These are phyloP conservation scores for Aristolochia californica DNA, from an alignment of 164 flowering plant species.

Conservation along the genomic window DNA sequence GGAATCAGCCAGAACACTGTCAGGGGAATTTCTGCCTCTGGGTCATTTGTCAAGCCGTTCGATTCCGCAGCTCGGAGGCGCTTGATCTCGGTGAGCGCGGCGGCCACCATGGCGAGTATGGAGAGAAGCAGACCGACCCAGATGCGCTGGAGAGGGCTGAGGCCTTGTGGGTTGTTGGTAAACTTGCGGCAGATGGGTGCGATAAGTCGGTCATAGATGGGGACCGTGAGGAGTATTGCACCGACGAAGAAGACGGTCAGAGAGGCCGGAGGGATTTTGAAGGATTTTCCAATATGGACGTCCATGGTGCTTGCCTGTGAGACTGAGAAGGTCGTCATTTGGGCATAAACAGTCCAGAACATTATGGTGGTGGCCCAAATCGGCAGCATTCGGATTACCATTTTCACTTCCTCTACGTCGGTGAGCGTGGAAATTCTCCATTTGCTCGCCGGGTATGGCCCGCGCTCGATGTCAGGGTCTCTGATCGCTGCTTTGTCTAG, in stretches of 20 bases:
- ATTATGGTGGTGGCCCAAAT: conserved; percentile 84
- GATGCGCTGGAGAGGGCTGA: conserved; percentile 59
- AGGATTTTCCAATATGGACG: conserved; percentile 48
- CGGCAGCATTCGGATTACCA: conserved; percentile 42
- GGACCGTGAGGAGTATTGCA: conserved; percentile 67
- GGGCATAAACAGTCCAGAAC: conserved; percentile 86
- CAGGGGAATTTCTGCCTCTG: conserved; percentile 31
- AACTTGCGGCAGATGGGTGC: conserved; percentile 29
- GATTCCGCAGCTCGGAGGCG: conserved; percentile 30
- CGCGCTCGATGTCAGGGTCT: conserved; percentile 5
- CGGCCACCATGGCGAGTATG: conserved; percentile 51
- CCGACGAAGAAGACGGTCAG: conserved; percentile 72
- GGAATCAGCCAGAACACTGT: conserved; percentile 69
- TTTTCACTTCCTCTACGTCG: conserved; percentile 34
- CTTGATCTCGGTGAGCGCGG: conserved; percentile 55
- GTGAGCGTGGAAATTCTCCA: conserved; percentile 40
- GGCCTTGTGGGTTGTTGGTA: conserved; percentile 48
- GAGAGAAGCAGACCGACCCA: conserved; percentile 63
- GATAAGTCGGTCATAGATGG: conserved; percentile 53
- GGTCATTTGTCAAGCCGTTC: conserved; percentile 26
- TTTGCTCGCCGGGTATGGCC: conserved; percentile 5
- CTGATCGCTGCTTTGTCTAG: conserved; percentile 56
- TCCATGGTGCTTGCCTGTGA: conserved; percentile 82
- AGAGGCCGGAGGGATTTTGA: conserved; percentile 69
- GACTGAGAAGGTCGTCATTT: conserved; percentile 82